phyloP scores from a whole-genome alignment of 495 filamentous ascomycete genomes.

The Pyronema omphalodes region DNA sequence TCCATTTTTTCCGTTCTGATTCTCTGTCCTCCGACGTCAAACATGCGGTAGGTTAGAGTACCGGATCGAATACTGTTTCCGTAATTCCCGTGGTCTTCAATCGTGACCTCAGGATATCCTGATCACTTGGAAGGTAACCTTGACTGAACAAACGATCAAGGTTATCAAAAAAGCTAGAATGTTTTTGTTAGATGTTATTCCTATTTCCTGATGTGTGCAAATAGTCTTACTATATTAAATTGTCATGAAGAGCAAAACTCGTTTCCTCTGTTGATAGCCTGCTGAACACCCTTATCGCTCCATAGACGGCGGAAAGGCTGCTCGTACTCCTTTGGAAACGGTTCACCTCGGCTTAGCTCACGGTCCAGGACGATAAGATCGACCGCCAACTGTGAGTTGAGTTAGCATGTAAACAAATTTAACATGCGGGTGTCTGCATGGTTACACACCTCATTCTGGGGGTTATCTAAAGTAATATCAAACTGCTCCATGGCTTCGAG shows the following conservation, averaged over 20 bases:
- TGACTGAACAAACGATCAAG: constrained; percentile 75
- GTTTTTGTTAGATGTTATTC: constrained; percentile 13
- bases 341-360: constrained; percentile 61
- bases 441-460: constrained; percentile 55
- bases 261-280: constrained; percentile 73
- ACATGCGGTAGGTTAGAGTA: constrained; percentile 93
- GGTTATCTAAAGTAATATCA: constrained; percentile 53
- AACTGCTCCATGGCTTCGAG: constrained; percentile 87
- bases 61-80: constrained; percentile 86
- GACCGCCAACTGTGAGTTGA: constrained; percentile 7
- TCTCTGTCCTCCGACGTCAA: constrained; percentile 94
- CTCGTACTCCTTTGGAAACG: constrained; percentile 48
- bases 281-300: constrained; percentile 65
- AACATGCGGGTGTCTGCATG: constrained; percentile 15
- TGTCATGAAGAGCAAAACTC: constrained; percentile 95
- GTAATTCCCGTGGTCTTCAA: constrained; percentile 92
- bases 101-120: constrained; percentile 85
- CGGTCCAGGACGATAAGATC: constrained; percentile 39
- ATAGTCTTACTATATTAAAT: constrained; percentile 67
- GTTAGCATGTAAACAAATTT: neutral
- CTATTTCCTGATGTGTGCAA: constrained; percentile 1
- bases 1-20: constrained; percentile 98
- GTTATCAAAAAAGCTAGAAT: constrained; percentile 66
- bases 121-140: constrained; percentile 85
- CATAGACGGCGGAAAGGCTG: constrained; percentile 70